Evolutionary conservation across 2,329 filamentous ascomycete species (phyloP).

Genomic region (Diaporthe nobilis): DNA sequence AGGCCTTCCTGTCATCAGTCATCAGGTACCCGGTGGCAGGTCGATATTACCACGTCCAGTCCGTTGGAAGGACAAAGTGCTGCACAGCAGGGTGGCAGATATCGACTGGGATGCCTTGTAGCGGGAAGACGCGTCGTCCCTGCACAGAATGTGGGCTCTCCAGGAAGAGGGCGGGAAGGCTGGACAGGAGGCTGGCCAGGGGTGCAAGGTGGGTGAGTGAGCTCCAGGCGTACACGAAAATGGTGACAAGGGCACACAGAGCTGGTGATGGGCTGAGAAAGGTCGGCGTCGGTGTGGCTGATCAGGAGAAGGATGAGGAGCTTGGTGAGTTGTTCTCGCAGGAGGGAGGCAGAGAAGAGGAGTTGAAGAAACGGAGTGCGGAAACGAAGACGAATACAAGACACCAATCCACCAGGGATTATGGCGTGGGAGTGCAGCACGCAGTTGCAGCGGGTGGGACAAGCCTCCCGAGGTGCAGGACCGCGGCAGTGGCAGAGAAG

Average conservation of each 20-base stretch:
- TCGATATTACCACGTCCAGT: background rate
- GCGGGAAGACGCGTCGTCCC: conserved; percentile 28
- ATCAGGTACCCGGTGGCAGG: conserved; percentile 24
- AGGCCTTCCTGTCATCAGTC: conserved; percentile 10
- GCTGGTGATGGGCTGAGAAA: background rate
- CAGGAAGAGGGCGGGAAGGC: background rate
- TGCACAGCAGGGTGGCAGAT: conserved; percentile 9
- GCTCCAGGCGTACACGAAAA: background rate
- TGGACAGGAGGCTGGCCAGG: background rate
- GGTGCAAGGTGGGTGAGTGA: background rate
- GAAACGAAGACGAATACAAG: conserved; percentile 12
- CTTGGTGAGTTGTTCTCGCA: background rate
- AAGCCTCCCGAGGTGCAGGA: conserved; percentile 23
- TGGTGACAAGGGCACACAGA: background rate
- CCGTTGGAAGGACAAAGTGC: background rate
- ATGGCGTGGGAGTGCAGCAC: conserved; percentile 2
- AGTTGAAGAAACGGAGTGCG: conserved; percentile 12
- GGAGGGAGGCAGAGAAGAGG: background rate
- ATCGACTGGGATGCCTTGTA: conserved; percentile 18
- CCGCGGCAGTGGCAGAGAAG: background rate
- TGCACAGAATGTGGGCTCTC: background rate
- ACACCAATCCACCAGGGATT: conserved; percentile 25
- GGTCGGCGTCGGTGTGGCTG: background rate
- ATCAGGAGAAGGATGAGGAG: background rate
- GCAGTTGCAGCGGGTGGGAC: conserved; percentile 5